Evolutionary conservation across 257 asterid species (phyloP).

Genomic region (Plantago elongata): DNA sequence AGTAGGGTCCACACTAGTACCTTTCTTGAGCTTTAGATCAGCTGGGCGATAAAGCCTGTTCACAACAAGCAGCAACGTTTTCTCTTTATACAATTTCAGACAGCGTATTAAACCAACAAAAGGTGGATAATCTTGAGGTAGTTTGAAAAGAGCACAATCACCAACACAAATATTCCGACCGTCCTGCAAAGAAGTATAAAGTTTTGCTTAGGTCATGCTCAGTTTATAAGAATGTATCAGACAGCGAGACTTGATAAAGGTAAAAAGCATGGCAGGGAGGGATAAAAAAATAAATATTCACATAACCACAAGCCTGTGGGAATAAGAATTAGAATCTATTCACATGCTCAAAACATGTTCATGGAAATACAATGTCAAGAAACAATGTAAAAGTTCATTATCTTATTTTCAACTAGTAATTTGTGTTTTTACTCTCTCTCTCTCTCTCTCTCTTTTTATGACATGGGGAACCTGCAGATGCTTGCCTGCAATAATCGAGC

Average conservation of each 20-base stretch:
- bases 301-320: too few relatives aligned
- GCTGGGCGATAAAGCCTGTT: slow-evolving; percentile 64
- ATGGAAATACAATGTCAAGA: too few relatives aligned
- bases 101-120: slow-evolving; percentile 53
- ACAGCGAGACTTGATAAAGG: background rate
- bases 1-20: slow-evolving; percentile 43
- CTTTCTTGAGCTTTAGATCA: slow-evolving; percentile 38
- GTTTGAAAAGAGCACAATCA: slow-evolving; percentile 60
- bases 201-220: background rate
- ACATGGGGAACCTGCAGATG: too few relatives aligned
- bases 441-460: too few relatives aligned
- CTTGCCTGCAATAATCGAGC: too few relatives aligned
- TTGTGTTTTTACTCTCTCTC: too few relatives aligned
- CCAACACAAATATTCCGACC: slow-evolving; percentile 45
- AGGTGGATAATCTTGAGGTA: slow-evolving; percentile 49
- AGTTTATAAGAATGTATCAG: background rate
- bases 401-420: too few relatives aligned
- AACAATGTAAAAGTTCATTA: too few relatives aligned
- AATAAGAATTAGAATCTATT: too few relatives aligned
- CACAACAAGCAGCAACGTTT: slow-evolving; percentile 46
- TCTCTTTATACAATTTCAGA: slow-evolving; percentile 35
- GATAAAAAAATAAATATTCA: too few relatives aligned
- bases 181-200: slow-evolving; percentile 37
- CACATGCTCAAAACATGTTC: too few relatives aligned
- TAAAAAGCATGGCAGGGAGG: too few relatives aligned